Evolutionary conservation across 164 flowering plant species (phyloP).

Genomic region (Magnolia kwangsiensis): DNA sequence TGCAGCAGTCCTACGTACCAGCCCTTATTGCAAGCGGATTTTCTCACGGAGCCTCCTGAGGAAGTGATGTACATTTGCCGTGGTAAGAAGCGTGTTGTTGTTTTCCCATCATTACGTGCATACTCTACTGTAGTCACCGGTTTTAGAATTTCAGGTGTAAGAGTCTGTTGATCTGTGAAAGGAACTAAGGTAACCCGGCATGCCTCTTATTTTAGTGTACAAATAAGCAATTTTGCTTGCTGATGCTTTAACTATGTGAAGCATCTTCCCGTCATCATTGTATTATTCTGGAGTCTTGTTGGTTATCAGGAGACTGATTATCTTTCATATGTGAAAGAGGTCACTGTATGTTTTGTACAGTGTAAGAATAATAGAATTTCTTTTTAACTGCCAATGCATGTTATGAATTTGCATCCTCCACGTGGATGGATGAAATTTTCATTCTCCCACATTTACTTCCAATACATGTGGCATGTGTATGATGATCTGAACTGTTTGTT

Average conservation of each 20-base stretch:
- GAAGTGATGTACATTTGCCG: slow-evolving; percentile 30
- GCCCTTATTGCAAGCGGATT: slow-evolving; percentile 64
- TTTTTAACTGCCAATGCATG: too few species aligned
- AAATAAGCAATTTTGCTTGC: slow-evolving; percentile 25
- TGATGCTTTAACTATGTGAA: slow-evolving; percentile 8
- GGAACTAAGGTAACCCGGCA: background rate
- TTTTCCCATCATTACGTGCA: slow-evolving; percentile 11
- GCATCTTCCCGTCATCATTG: background rate
- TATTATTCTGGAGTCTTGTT: background rate
- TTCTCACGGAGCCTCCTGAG: slow-evolving; percentile 41
- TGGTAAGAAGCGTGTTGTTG: slow-evolving; percentile 24
- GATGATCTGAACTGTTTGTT: too few species aligned
- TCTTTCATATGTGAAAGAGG: background rate
- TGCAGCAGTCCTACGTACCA: slow-evolving; percentile 28
- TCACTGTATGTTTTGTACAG: background rate
- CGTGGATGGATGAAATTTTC: too few species aligned
- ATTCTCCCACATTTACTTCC: too few species aligned
- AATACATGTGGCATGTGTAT: too few species aligned
- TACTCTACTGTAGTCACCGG: slow-evolving; percentile 9
- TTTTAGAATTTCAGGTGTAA: background rate
- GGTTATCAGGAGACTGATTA: too few species aligned
- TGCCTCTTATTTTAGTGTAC: slow-evolving; percentile 13
- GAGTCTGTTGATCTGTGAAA: slow-evolving; percentile 5
- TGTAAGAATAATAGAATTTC: background rate
- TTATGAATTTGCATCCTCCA: too few species aligned